A percentile compares a stretch with the other conserved stretches of the same genome.
Conservation (phyloP, 140 eudicot species). For the Senecio squalidus region DNA sequence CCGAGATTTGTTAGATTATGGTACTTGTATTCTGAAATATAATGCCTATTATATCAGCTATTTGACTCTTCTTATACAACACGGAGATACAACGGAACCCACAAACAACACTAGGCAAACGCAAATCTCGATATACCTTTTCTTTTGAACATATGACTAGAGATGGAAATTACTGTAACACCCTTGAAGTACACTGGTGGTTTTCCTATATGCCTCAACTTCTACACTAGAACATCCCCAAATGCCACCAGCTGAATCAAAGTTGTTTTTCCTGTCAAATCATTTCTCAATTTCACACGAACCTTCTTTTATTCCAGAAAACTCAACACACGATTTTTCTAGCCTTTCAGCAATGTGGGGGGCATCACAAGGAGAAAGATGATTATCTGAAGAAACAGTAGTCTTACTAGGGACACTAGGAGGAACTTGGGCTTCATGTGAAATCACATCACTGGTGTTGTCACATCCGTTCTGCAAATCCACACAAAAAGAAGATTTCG, state of each 20-base stretch:
- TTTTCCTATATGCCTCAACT: neutral
- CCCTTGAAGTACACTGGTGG: neutral
- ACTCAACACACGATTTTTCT: neutral
- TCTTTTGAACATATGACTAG: neutral
- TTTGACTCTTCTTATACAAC: neutral
- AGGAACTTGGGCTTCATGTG: neutral
- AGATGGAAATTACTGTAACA: neutral
- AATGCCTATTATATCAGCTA: neutral
- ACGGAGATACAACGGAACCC: neutral
- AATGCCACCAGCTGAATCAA: too few species aligned
- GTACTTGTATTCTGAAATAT: neutral
- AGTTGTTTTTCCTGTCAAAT: neutral
- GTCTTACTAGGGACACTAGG: neutral
- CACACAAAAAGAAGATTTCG: too few species aligned
- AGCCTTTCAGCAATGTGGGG: neutral
- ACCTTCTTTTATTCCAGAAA: slow-evolving; percentile 3
- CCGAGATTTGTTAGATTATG: neutral
- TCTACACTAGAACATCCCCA: too few species aligned
- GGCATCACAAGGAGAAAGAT: neutral
- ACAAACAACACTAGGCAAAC: neutral
- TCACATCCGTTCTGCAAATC: slow-evolving; percentile 10
- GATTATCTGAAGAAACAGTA: neutral
- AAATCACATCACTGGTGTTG: neutral
- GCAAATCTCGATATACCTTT: neutral
- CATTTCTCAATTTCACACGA: too few species aligned